Conservation (phyloP, 768 basidiomycete species). For the Rhodotorula babjevae region DNA sequence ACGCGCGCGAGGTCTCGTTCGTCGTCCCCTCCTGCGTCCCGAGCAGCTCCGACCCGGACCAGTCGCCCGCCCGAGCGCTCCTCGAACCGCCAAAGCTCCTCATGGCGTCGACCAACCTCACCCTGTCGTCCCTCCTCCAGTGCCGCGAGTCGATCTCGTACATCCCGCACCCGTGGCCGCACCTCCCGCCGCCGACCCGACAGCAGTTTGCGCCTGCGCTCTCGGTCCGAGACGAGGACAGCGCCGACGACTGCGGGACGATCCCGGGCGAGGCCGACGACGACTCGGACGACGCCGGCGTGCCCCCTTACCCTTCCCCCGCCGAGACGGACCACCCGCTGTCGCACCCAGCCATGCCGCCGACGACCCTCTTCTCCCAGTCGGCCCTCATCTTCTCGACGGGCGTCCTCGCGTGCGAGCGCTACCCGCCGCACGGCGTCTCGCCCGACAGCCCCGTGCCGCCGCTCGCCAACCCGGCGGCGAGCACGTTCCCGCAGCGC, state of each 20-base stretch:
- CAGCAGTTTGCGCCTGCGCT: conserved; percentile 8
- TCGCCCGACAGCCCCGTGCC: conserved; percentile 7
- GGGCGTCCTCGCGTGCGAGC: conserved; percentile 24
- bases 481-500: conserved; percentile 17
- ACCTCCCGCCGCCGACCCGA: conserved; percentile 20
- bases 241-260: neutral
- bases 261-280: neutral
- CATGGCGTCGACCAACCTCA: conserved; percentile 38
- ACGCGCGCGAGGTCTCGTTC: conserved; percentile 38
- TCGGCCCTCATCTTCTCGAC: conserved; percentile 37
- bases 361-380: conserved; percentile 36
- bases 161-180: conserved; percentile 38
- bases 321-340: conserved; percentile 19
- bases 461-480: conserved; percentile 14
- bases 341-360: conserved; percentile 33
- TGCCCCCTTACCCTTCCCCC: neutral
- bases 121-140: conserved; percentile 31
- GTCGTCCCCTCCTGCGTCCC: conserved; percentile 32
- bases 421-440: conserved; percentile 32
- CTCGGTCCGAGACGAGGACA: neutral
- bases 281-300: neutral
- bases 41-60: conserved; percentile 1
- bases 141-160: conserved; percentile 38
- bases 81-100: conserved; percentile 39
- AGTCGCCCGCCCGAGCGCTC: conserved; percentile 4